Conservation (phyloP, 1,284 basidiomycete species). For the Stygiomarasmius scandens region DNA sequence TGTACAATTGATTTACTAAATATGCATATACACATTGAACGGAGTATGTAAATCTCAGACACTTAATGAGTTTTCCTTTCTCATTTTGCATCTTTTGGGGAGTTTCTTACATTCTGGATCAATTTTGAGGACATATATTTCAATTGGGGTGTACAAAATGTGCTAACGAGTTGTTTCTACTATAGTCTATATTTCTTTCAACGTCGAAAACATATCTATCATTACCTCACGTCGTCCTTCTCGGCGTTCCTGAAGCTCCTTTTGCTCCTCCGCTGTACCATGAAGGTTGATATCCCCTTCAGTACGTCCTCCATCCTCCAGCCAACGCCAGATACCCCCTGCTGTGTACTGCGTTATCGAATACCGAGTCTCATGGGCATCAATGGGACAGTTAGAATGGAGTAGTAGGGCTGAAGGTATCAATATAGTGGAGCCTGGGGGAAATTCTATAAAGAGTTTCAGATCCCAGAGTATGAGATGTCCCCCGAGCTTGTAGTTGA, state of each 20-base stretch:
- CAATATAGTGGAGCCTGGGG: background rate
- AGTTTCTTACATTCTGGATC: too few relatives aligned
- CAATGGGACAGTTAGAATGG: conserved; percentile 1
- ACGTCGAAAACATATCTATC: conserved; percentile 5
- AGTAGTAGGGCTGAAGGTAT: conserved; percentile 7
- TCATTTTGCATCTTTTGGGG: too few relatives aligned
- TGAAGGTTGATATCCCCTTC: background rate
- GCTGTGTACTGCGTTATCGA: conserved; percentile 8
- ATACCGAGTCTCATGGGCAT: background rate
- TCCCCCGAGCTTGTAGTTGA: background rate
- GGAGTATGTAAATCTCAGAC: too few relatives aligned
- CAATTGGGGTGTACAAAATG: too few relatives aligned
- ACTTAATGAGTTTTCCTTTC: too few relatives aligned
- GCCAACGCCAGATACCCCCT: conserved; percentile 3
- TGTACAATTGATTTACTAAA: too few relatives aligned
- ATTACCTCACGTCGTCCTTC: background rate
- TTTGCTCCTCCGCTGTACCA: background rate
- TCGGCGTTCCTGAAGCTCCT: background rate
- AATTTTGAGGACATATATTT: too few relatives aligned
- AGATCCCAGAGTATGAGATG: conserved; percentile 9
- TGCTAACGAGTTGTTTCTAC: too few relatives aligned
- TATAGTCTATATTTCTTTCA: conserved; percentile 1
- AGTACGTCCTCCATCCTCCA: conserved; percentile 2
- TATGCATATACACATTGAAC: too few relatives aligned
- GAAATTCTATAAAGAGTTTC: conserved; percentile 6